Evolutionary conservation across 2,329 filamentous ascomycete genomes (phyloP), one percentile per base, ranked within the genome.

Genomic region (Eutypella sp.): DNA sequence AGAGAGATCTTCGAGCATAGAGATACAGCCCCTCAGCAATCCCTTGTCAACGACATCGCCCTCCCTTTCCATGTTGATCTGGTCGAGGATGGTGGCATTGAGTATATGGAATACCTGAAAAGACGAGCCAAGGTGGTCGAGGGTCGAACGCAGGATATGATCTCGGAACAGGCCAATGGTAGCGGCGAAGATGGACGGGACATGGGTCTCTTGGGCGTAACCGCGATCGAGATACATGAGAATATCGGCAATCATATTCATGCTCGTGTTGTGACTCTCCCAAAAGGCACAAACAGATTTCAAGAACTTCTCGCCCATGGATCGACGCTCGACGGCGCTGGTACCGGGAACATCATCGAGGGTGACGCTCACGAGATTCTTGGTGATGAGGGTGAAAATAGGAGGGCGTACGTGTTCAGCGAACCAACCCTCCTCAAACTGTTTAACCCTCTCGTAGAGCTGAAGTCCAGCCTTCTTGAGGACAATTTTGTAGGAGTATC

Each of bases 141-240:
- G 63, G 15, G 69, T 71, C 1, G 82, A 80, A 24, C 81, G 80
- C 8, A 99, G 74, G 38, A 99, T 87, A 56, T 90, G 76, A 56
- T 96, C 89, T 31, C 92, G 83, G 65, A 95, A 99, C 2, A 96
- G 74, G 3, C 85, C 85, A 74, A 99, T 95, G 3, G 89, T 84
- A 9, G 86, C 81, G 13, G 85, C 80, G 62, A 91, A 96, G 45
- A 96, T 93, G 0, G 87, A 86, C 0, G 89, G 84, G 5, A 81
- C 77, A 48, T 83, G 79, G 5, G 68, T 59, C 51, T 95, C 89
- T 29, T 82, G 74, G 41, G 82, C 85, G 59, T 87, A 90, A 23
- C 91, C 84, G 41, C 90, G 85, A 62, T 99, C 92, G 75, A 99
- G 89, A 62, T 96, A 96, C 90, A 97, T 96, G 42, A 97, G 75